These are phyloP conservation scores for Quercus gilva DNA, from an alignment of 306 rosid genomes.

Conservation along the genomic window DNA sequence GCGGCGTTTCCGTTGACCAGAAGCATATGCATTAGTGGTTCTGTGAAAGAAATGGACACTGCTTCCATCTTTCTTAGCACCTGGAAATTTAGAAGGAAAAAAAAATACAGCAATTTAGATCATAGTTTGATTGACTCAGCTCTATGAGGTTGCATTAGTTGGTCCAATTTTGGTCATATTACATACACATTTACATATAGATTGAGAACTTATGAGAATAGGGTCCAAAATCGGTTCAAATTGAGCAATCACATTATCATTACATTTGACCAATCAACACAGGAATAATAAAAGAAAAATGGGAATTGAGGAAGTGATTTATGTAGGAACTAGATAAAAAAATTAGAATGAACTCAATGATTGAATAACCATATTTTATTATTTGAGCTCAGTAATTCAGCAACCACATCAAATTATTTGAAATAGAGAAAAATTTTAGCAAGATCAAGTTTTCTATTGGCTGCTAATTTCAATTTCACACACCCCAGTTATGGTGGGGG, in stretches of 20 bases:
- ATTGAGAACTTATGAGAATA: neutral
- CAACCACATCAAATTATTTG: neutral
- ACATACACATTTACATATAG: neutral
- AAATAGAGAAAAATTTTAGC: neutral
- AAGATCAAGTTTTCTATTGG: neutral
- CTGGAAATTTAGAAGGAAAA: slow-evolving; percentile 33
- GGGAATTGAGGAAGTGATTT: too few species aligned
- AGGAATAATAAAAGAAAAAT: neutral
- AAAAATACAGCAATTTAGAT: slow-evolving; percentile 3
- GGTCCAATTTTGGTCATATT: neutral
- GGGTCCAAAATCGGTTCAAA: neutral
- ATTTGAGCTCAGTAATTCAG: too few species aligned
- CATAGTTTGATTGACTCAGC: neutral
- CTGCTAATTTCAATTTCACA: too few species aligned
- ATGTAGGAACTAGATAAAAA: too few species aligned
- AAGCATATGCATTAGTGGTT: slow-evolving; percentile 67
- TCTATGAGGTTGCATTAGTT: neutral
- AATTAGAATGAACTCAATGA: too few species aligned
- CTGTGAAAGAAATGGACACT: slow-evolving; percentile 72
- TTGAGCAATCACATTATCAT: slow-evolving; percentile 2
- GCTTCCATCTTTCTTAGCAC: slow-evolving; percentile 82
- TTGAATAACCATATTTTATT: too few species aligned
- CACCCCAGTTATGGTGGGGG: too few species aligned
- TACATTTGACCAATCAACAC: slow-evolving; percentile 10
- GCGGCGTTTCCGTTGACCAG: slow-evolving; percentile 74